Conservation (phyloP, 257 asterid species). For the Solanum arcanum region DNA sequence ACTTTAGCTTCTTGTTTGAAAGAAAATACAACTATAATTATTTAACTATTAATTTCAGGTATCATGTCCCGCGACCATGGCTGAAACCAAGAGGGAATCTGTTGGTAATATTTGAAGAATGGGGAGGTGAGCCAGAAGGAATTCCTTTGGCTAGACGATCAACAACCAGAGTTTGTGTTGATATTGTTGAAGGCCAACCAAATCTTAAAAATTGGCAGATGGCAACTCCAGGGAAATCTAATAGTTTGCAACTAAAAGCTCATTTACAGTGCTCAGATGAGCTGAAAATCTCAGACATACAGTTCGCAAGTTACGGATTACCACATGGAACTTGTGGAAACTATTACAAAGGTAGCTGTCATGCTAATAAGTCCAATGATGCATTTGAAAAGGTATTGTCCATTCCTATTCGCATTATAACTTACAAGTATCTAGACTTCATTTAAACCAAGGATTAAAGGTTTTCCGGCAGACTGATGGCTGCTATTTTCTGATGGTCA, state of each 20-base stretch:
- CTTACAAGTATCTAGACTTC: neutral
- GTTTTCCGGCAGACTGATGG: neutral
- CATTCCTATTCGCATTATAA: neutral
- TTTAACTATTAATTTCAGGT: neutral
- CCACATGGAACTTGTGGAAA: slow-evolving; percentile 4
- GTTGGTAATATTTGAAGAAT: slow-evolving; percentile 15
- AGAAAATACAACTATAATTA: neutral
- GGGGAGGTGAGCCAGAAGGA: slow-evolving; percentile 7
- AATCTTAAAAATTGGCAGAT: neutral
- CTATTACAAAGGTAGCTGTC: neutral
- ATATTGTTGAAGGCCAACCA: neutral
- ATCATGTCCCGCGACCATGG: slow-evolving; percentile 16
- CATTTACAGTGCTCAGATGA: neutral
- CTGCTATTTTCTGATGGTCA: neutral
- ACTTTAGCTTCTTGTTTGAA: neutral
- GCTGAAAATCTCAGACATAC: neutral
- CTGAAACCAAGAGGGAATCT: slow-evolving; percentile 10
- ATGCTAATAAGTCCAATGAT: neutral
- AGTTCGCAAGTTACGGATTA: slow-evolving; percentile 2
- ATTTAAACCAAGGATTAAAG: neutral
- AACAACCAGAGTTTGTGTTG: neutral
- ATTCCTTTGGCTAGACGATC: slow-evolving; percentile 10
- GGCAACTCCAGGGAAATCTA: neutral
- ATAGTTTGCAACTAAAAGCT: neutral
- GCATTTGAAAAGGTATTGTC: slow-evolving; percentile 1